phyloP scores from a whole-genome alignment of 495 filamentous ascomycete genomes.

The Penicillium samsonianum region DNA sequence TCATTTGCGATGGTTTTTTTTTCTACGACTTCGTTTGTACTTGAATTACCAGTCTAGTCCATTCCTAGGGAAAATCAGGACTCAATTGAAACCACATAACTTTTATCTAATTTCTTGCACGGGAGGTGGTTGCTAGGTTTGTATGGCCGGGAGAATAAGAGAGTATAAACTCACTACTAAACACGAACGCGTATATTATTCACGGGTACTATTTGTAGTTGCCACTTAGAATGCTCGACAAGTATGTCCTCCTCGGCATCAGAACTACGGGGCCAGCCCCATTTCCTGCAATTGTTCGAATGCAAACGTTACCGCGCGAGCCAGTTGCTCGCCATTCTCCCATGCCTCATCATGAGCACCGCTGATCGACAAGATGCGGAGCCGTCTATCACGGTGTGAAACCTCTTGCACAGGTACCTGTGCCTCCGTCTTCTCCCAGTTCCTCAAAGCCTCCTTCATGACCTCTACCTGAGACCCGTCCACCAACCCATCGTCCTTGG shows the following conservation, averaged over 20 bases:
- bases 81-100: conserved; percentile 18
- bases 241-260: not conserved
- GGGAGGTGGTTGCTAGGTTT: not conserved
- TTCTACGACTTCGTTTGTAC: conserved; percentile 29
- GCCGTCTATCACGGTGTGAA: conserved; percentile 46
- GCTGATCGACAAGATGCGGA: conserved; percentile 43
- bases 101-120: not conserved
- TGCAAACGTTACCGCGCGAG: conserved; percentile 37
- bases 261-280: conserved; percentile 22
- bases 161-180: not conserved
- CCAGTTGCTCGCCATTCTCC: conserved; percentile 53
- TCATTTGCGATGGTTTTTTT: conserved; percentile 25
- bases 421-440: conserved; percentile 29
- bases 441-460: conserved; percentile 45
- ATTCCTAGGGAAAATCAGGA: conserved; percentile 1
- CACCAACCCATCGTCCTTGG: conserved; percentile 61
- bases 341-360: conserved; percentile 68
- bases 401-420: conserved; percentile 35
- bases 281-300: conserved; percentile 36
- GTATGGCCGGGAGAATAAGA: not conserved
- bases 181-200: not conserved
- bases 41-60: conserved; percentile 20
- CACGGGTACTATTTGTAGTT: not conserved
- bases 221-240: not conserved
- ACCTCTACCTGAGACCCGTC: conserved; percentile 52